Evolutionary conservation across 345 rosid genomes (phyloP), one percentile per base, ranked within the genome.

Genomic region (Syzygium grande): DNA sequence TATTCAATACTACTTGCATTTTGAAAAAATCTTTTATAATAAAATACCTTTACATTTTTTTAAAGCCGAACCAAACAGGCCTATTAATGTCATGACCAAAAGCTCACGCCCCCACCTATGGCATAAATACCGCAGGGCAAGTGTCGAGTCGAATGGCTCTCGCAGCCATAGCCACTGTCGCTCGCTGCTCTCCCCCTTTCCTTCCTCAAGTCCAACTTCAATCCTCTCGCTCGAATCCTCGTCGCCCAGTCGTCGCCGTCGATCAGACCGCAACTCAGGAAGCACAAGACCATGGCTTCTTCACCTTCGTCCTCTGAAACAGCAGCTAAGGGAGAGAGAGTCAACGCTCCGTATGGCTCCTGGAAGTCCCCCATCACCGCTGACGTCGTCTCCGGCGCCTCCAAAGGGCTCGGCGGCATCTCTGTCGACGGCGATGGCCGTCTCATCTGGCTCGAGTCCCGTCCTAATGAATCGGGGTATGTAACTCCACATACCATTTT

Each of bases 281-380:
- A 2, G 27, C 3, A 84, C 77, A 88, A 46, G 46, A 51, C 90
- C 11, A 94, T 94, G 97, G 93, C 99, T n/a, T 92, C 94, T 87
- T 93, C 97, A 51, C 85, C 77, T 11, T 80, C 86, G 4, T 87
- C 87, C 73, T 85, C 86, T 5, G 9, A 84, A 53, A 63, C 86
- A 46, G 52, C 87, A 3, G 68, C 88, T 46, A 19, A 61, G 38
- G 86, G 53, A 51, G 91, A 91, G 79, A 91, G 88, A 89, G 73
- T 90, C 84, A 92, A 93, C 3, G 95, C 98, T 84, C 98, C 98
- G 14, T 97, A 94, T 34, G 99, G 99, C 86, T 94, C 99, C 30
- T 97, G 99, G 99, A 95, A 93, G 88, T 97, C 99, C 25, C 99
- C 98, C 13, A 94, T 97, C 90, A 94, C 99, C 29, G 96, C 99